Evolutionary conservation across 805 yeast species (phyloP).

Genomic region (Metschnikowia vanudenii): DNA sequence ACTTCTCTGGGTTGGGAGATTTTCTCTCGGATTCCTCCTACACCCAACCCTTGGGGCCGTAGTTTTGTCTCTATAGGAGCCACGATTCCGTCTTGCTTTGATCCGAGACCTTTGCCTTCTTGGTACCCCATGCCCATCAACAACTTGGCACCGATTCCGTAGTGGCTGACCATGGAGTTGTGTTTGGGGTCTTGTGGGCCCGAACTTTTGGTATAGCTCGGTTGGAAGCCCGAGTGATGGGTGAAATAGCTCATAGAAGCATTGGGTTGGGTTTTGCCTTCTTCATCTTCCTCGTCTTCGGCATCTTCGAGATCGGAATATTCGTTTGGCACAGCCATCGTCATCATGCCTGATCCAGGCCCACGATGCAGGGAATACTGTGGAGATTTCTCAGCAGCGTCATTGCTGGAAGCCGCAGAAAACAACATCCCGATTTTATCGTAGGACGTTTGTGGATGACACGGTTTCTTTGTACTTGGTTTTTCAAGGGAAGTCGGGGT

Average conservation of each 20-base stretch:
- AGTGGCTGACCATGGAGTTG: slow-evolving; percentile 27
- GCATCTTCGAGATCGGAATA: slow-evolving; percentile 17
- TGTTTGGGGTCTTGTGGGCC: neutral
- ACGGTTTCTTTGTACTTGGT: neutral
- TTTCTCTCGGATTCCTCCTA: slow-evolving; percentile 59
- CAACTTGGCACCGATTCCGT: slow-evolving; percentile 84
- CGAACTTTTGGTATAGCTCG: neutral
- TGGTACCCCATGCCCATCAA: slow-evolving; percentile 84
- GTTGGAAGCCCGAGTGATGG: too few species aligned
- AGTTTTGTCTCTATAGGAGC: slow-evolving; percentile 74
- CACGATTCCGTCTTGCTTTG: slow-evolving; percentile 64
- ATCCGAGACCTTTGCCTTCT: slow-evolving; percentile 84
- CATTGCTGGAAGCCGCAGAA: neutral
- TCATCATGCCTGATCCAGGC: slow-evolving; percentile 3
- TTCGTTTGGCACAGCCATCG: slow-evolving; percentile 8
- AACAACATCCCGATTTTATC: slow-evolving; percentile 2
- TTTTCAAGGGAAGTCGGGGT: neutral
- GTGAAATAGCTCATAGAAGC: neutral
- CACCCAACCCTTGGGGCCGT: slow-evolving; percentile 68
- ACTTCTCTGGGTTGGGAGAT: slow-evolving; percentile 15
- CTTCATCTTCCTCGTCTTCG: slow-evolving; percentile 1
- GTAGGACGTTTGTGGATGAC: neutral
- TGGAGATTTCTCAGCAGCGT: neutral
- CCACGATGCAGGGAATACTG: too few species aligned
- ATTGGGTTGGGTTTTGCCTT: neutral